phyloP scores from a whole-genome alignment of 2,329 filamentous ascomycete genomes.

The Fusarium bulbicola region DNA sequence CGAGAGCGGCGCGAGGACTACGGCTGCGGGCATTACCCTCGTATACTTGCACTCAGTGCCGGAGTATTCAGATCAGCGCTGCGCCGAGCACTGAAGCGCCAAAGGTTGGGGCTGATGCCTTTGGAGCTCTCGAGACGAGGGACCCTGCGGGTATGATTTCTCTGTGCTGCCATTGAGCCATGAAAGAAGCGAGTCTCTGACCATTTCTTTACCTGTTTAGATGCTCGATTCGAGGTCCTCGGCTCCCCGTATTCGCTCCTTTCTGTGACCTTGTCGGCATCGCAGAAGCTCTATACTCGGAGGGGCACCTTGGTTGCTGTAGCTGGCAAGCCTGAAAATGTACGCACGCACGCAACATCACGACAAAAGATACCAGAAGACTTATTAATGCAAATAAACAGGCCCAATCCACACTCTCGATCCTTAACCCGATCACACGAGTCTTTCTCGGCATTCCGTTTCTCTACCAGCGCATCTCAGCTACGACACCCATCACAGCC shows the following conservation, averaged over 20 bases:
- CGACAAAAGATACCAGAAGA: background rate
- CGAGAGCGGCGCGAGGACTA: constrained; percentile 48
- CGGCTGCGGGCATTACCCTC: constrained; percentile 42
- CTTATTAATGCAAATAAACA: constrained; percentile 47
- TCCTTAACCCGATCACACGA: constrained; percentile 85
- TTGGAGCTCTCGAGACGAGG: constrained; percentile 59
- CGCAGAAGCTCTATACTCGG: constrained; percentile 91
- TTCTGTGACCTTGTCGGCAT: constrained; percentile 91
- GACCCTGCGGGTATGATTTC: constrained; percentile 60
- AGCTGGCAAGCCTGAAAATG: constrained; percentile 90
- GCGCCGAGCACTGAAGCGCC: constrained; percentile 66
- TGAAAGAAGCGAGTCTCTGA: constrained; percentile 18
- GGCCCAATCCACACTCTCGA: constrained; percentile 88
- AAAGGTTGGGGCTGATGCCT: constrained; percentile 61
- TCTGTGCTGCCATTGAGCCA: background rate
- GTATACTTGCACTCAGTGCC: constrained; percentile 64
- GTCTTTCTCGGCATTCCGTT: constrained; percentile 88
- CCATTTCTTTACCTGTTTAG: constrained; percentile 56
- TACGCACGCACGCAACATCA: constrained; percentile 50
- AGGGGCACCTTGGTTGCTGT: constrained; percentile 91
- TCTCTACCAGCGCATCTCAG: constrained; percentile 90
- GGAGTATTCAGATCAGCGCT: constrained; percentile 70
- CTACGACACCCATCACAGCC: constrained; percentile 86
- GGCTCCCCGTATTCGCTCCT: constrained; percentile 93
- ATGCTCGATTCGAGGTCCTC: constrained; percentile 93